Conservation (phyloP, 345 rosid genomes). For the sweet orange (Citrus sinensis) region DNA sequence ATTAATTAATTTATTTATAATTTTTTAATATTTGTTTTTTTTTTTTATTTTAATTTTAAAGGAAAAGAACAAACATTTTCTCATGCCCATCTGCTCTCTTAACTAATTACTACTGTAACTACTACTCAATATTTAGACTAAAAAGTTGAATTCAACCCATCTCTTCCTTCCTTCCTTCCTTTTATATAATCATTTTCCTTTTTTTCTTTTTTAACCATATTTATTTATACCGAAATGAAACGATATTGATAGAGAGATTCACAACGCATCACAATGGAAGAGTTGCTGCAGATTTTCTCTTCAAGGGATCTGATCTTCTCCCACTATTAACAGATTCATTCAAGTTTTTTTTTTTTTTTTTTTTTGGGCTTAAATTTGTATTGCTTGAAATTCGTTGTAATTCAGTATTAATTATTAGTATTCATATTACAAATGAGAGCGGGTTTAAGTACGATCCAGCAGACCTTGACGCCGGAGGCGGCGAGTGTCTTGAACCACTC, state of each 20-base stretch:
- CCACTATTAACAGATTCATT: background rate
- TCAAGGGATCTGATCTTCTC: background rate
- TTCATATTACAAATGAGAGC: constrained; percentile 69
- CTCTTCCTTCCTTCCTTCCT: background rate
- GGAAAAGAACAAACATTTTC: background rate
- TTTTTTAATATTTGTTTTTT: too few relatives aligned
- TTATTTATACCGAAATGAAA: background rate
- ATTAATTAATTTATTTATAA: too few relatives aligned
- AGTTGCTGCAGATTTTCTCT: background rate
- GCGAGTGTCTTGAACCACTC: constrained; percentile 84
- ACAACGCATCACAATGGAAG: background rate
- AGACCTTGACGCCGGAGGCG: constrained; percentile 97
- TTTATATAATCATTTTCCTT: background rate
- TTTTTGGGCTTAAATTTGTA: too few relatives aligned
- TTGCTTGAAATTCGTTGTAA: too few relatives aligned
- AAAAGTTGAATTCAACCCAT: background rate
- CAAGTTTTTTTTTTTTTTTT: background rate
- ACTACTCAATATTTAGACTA: background rate
- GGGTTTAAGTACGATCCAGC: constrained; percentile 91
- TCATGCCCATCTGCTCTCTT: constrained; percentile 5
- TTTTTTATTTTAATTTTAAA: too few relatives aligned
- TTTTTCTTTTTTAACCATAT: constrained; percentile 2
- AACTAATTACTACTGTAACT: constrained; percentile 13
- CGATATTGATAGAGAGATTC: constrained; percentile 1
- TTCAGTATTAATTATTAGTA: too few relatives aligned